Percentiles rank a stretch among this genome's conserved stretches.
These are phyloP conservation scores for Suillus placidus DNA, from an alignment of 768 basidiomycete species.

Conservation along the genomic window DNA sequence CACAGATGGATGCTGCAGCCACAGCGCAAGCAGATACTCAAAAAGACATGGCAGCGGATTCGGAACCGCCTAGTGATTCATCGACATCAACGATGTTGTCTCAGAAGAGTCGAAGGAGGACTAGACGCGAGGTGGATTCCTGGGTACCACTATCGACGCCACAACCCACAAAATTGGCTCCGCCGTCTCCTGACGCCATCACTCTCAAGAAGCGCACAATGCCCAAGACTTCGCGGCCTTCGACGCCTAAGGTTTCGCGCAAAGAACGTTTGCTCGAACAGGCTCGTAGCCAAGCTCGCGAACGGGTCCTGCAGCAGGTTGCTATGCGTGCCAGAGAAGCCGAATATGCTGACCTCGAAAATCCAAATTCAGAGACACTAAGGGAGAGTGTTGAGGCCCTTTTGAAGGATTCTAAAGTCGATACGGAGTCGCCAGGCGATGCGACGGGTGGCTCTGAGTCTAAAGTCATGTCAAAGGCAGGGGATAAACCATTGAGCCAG, in stretches of 20 bases:
- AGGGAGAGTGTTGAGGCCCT: slow-evolving; percentile 27
- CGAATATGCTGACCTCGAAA: neutral
- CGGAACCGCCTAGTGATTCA: neutral
- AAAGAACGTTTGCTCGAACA: slow-evolving; percentile 11
- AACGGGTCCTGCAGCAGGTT: slow-evolving; percentile 5
- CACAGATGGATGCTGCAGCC: slow-evolving; percentile 27
- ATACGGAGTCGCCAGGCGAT: neutral
- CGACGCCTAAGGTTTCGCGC: slow-evolving; percentile 9
- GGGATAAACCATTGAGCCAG: neutral
- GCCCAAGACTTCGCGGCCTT: neutral
- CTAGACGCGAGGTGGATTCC: neutral
- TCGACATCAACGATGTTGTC: neutral
- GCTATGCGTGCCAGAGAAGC: neutral
- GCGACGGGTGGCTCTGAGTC: neutral
- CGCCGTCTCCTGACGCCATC: neutral
- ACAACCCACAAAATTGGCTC: neutral
- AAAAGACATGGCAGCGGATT: neutral
- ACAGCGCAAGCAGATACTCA: neutral
- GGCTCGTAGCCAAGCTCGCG: slow-evolving; percentile 12
- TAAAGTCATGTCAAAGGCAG: neutral
- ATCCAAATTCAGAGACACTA: slow-evolving; percentile 20
- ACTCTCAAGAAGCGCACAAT: neutral
- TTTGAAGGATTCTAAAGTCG: slow-evolving; percentile 4
- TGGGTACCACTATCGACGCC: neutral
- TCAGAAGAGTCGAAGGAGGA: slow-evolving; percentile 6